phyloP scores from a whole-genome alignment of 306 rosid genomes.

The Dryas drummondii region DNA sequence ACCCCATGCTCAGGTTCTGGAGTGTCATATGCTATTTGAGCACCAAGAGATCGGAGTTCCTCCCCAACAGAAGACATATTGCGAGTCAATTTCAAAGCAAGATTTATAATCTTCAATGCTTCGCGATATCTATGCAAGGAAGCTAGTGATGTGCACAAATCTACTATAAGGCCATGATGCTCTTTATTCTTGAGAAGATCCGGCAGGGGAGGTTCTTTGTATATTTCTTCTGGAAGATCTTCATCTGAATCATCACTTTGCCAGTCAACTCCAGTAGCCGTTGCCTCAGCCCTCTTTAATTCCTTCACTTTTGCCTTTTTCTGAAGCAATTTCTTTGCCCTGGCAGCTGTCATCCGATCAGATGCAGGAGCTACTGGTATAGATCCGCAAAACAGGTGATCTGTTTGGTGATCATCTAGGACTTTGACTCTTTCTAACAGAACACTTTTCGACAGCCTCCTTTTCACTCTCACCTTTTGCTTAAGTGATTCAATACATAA shows the following conservation, averaged over 20 bases:
- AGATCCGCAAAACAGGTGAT: slow-evolving; percentile 60
- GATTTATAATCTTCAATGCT: slow-evolving; percentile 78
- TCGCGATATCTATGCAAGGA: slow-evolving; percentile 69
- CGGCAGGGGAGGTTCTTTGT: slow-evolving; percentile 58
- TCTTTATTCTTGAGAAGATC: slow-evolving; percentile 70
- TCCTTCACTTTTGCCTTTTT: slow-evolving; percentile 64
- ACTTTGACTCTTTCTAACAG: slow-evolving; percentile 62
- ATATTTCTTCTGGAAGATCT: slow-evolving; percentile 54
- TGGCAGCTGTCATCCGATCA: slow-evolving; percentile 69
- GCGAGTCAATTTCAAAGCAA: slow-evolving; percentile 57
- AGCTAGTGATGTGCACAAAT: slow-evolving; percentile 84
- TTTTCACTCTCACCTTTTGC: slow-evolving; percentile 56
- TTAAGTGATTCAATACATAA: slow-evolving; percentile 38
- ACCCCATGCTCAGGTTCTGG: slow-evolving; percentile 82
- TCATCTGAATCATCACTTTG: slow-evolving; percentile 72
- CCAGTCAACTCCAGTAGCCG: slow-evolving; percentile 75
- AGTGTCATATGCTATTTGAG: slow-evolving; percentile 84
- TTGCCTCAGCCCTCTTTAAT: slow-evolving; percentile 65
- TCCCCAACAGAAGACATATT: slow-evolving; percentile 53
- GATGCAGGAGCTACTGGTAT: slow-evolving; percentile 65
- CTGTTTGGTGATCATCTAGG: slow-evolving; percentile 49
- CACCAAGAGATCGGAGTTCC: slow-evolving; percentile 83
- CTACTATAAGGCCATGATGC: slow-evolving; percentile 59
- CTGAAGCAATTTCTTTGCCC: slow-evolving; percentile 72
- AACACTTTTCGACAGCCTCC: slow-evolving; percentile 64